phyloP scores from a whole-genome alignment of 2,329 filamentous ascomycete species.

The Penicillium sp. region DNA sequence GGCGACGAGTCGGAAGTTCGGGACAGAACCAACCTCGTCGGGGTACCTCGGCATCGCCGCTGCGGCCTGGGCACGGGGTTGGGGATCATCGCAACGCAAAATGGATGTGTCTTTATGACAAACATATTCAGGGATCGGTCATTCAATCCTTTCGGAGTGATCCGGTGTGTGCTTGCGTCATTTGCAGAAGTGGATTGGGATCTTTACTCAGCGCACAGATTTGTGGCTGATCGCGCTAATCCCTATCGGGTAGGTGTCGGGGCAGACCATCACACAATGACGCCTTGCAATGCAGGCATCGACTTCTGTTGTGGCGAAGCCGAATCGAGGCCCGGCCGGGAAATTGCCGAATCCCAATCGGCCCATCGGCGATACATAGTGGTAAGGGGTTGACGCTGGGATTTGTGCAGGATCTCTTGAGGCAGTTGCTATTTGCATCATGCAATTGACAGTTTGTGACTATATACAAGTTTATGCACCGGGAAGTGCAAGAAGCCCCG shows the following conservation, averaged over 20 bases:
- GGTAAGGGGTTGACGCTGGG: neutral
- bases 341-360: neutral
- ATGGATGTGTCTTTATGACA: neutral
- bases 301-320: neutral
- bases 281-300: constrained; percentile 4
- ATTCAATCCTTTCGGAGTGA: neutral
- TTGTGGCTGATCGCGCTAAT: neutral
- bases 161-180: neutral
- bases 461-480: no score
- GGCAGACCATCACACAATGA: neutral
- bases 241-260: neutral
- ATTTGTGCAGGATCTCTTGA: neutral
- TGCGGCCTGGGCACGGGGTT: neutral
- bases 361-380: neutral
- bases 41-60: neutral
- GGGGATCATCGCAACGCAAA: neutral
- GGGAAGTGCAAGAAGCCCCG: neutral
- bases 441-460: no score
- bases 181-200: neutral
- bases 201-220: neutral
- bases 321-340: neutral
- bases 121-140: neutral
- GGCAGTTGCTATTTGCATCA: neutral
- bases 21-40: neutral
- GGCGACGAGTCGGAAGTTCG: neutral